phyloP scores from a whole-genome alignment of 352 stramenopile species.

The Phytophthora ohioensis region DNA sequence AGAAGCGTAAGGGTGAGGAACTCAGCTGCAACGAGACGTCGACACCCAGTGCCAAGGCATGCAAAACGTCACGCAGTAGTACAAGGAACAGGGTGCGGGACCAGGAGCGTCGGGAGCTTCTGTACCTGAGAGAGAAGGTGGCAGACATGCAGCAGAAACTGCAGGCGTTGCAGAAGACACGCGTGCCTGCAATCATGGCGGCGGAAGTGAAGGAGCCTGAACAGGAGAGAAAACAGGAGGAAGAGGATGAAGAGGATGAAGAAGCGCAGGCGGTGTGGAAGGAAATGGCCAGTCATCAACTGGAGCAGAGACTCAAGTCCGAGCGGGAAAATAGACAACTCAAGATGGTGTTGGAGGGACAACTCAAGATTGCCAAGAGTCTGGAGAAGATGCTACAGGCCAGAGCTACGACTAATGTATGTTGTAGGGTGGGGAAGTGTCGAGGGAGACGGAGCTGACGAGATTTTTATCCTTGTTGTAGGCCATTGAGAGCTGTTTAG shows the following conservation, averaged over 20 bases:
- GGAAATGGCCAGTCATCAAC: slow-evolving; percentile 55
- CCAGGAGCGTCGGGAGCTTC: slow-evolving; percentile 48
- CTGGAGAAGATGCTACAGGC: slow-evolving; percentile 61
- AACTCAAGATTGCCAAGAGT: slow-evolving; percentile 74
- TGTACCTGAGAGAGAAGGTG: slow-evolving; percentile 56
- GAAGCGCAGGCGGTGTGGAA: slow-evolving; percentile 46
- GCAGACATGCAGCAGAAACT: slow-evolving; percentile 56
- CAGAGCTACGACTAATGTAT: slow-evolving; percentile 43
- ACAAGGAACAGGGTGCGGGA: slow-evolving; percentile 52
- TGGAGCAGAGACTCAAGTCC: slow-evolving; percentile 55
- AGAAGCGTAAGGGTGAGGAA: slow-evolving; percentile 32
- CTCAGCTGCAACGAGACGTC: slow-evolving; percentile 7
- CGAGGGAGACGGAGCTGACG: not conserved
- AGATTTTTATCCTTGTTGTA: slow-evolving; percentile 16
- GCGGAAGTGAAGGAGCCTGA: slow-evolving; percentile 3
- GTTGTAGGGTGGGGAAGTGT: not conserved
- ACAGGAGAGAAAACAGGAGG: not conserved
- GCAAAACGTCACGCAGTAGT: slow-evolving; percentile 45
- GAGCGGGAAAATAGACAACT: slow-evolving; percentile 72
- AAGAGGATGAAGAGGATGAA: slow-evolving; percentile 21
- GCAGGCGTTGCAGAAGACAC: slow-evolving; percentile 39
- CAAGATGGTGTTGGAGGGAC: slow-evolving; percentile 62
- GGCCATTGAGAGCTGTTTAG: slow-evolving; percentile 42
- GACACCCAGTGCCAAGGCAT: slow-evolving; percentile 19
- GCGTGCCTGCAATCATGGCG: not conserved